Evolutionary conservation across 2,329 filamentous ascomycete genomes (phyloP), one percentile per base, ranked within the genome.

Genomic region (Nemania abortiva): DNA sequence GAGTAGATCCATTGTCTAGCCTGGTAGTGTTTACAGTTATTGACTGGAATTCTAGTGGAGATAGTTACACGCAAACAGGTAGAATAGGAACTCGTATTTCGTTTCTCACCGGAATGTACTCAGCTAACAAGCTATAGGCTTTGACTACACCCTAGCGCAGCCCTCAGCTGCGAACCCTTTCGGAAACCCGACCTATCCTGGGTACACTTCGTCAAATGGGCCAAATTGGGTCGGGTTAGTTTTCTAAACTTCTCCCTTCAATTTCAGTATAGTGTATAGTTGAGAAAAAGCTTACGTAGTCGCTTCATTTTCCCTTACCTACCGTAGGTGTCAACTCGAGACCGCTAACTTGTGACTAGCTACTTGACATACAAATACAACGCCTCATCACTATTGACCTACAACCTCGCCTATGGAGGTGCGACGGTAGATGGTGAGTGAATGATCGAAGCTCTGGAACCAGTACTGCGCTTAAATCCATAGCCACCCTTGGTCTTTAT

Each of bases 181-280:
- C 53, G 90, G 90, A 0, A 92, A 92, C 73, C 89, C 89, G 0
- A 70, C 81, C 0, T 88, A 86, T 70, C 86, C 84, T 0, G 84
- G 85, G 24, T 84, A 78, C 70, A 87, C 86, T 24, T 82, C 84
- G 0, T 79, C 82, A 6, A 84, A 84, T 24, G 86, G 86, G 11
- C 76, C 81, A 24, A 87, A 88, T 72, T 88, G 85, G 85, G 80
- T 87, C 39, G 18, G 63, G 69, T 71, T 5, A 64, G 69, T 71
- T 4, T 15, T 63, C 15, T 1, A 20, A 13, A 15, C 34, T 6
- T 49, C 10, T 24, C 34, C 6, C 50, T 22, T 13, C 3, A 1
- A n/a, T 29, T 34, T 42, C 13, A 42, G 11, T 42, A 15, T 15
- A 13, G 37, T 42, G 37, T 42, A 15, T 42, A 3, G 37, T 42